Conservation (phyloP, 2,329 filamentous ascomycete genomes). For the Elsinoe perseae region DNA sequence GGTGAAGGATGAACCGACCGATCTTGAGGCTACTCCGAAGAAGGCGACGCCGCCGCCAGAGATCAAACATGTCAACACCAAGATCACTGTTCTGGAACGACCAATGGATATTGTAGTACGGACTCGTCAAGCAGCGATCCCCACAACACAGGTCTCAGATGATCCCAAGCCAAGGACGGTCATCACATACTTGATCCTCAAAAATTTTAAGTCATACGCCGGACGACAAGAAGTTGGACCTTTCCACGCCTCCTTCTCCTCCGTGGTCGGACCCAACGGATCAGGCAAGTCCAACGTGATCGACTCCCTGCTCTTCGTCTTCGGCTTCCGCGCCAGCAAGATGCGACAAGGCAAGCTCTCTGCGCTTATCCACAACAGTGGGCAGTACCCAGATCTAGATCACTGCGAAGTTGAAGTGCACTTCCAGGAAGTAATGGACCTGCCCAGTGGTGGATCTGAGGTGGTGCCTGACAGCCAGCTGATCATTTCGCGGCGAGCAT, state of each 20-base stretch:
- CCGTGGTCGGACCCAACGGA: slow-evolving; percentile 93
- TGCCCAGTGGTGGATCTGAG: slow-evolving; percentile 65
- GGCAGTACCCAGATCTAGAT: slow-evolving; percentile 73
- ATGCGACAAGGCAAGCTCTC: slow-evolving; percentile 99
- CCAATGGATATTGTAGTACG: slow-evolving; percentile 93
- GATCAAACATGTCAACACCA: slow-evolving; percentile 64
- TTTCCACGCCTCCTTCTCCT: slow-evolving; percentile 95
- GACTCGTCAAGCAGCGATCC: slow-evolving; percentile 59
- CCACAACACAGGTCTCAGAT: slow-evolving; percentile 61
- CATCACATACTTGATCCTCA: slow-evolving; percentile 83
- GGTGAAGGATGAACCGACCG: slow-evolving; percentile 26
- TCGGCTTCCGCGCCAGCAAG: slow-evolving; percentile 96
- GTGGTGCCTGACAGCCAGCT: slow-evolving; percentile 77
- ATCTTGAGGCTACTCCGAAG: slow-evolving; percentile 33
- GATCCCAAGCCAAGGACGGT: slow-evolving; percentile 80
- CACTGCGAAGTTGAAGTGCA: slow-evolving; percentile 94
- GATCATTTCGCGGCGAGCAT: slow-evolving; percentile 82
- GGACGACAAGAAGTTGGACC: slow-evolving; percentile 91
- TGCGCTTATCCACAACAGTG: slow-evolving; percentile 94
- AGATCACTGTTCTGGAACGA: slow-evolving; percentile 71
- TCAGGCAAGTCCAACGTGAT: slow-evolving; percentile 99
- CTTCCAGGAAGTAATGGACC: slow-evolving; percentile 90
- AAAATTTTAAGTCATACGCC: slow-evolving; percentile 98
- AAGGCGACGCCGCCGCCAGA: slow-evolving; percentile 19
- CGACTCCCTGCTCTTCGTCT: slow-evolving; percentile 96